Evolutionary conservation across 441 rosid genomes (phyloP), one percentile per base, ranked within the genome.

Genomic region (Daphne laureola): DNA sequence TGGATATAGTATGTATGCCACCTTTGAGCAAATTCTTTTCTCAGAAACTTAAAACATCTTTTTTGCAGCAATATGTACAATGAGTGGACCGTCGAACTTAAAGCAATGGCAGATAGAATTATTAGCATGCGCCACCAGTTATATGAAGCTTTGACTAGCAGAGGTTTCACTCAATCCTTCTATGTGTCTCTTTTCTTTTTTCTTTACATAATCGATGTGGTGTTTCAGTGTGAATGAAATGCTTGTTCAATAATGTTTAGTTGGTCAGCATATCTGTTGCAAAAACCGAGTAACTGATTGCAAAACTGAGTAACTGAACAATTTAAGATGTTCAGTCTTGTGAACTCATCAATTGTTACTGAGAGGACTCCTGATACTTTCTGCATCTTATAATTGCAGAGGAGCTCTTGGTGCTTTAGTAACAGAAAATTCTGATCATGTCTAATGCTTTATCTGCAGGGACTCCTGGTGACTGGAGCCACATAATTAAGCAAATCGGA

Each of bases 401-500:
- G 43, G 17, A 53, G 35, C 26, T 35, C 60, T 49, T 49, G 61
- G 55, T 36, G 46, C 35, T 51, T 36, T 46, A 40, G 18, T 9
- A 16, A 16, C 43, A n/a, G 1, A 31, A 5, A 46, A 13, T 36
- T 52, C 11, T 17, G 36, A 53, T 40, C 27, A 42, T 41, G 36
- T 53, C 13, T 25, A 27, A 26, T 59, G 42, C 17, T 17, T 46
- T 48, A 46, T 58, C 38, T 53, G 70, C 77, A 84, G 92, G 86
- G 43, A 84, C 87, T 61, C 86, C 88, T 5, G 92, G 92, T 40
- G 82, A 84, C 53, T 81, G 92, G 92, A 84, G 79, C 69, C 92
- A 84, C 67, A 84, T 84, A 38, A 70, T 84, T 76, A 84, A 84
- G 78, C 92, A 84, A 74, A 84, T 84, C 56, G 92, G 92, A 54